phyloP scores from a whole-genome alignment of 225 moss, liverwort and hornwort genomes.

The Takakia lepidozioides region DNA sequence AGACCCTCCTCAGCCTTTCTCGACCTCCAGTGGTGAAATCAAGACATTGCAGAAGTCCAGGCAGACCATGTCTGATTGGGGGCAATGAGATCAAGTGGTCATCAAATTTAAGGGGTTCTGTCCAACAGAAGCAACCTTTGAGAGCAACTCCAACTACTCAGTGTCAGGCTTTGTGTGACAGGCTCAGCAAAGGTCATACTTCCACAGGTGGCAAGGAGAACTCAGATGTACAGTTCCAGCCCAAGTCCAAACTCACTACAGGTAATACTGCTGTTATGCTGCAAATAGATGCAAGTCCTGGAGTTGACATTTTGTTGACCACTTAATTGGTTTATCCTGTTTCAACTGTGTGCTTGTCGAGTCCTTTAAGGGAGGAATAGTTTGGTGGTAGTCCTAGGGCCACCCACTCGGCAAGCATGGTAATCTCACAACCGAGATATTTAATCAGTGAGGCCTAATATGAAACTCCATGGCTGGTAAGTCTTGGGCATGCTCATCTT shows the following conservation, averaged over 20 bases:
- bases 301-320: too few species aligned
- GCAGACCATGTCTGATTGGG: conserved; percentile 45
- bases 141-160: conserved; percentile 21
- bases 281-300: too few species aligned
- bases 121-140: conserved; percentile 15
- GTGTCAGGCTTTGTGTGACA: conserved; percentile 10
- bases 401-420: too few species aligned
- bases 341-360: too few species aligned
- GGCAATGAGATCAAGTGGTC: background rate
- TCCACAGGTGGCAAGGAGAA: conserved; percentile 52
- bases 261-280: too few species aligned
- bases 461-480: too few species aligned
- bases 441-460: too few species aligned
- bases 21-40: conserved; percentile 6
- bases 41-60: conserved; percentile 22
- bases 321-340: too few species aligned
- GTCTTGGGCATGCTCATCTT: too few species aligned
- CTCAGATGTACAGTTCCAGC: conserved; percentile 12
- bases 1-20: conserved; percentile 11
- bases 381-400: too few species aligned
- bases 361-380: too few species aligned
- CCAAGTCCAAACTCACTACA: conserved; percentile 18
- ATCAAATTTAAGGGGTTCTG: conserved; percentile 12
- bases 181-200: conserved; percentile 14
- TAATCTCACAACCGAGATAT: too few species aligned